Percentiles rank a stretch among this genome's conserved stretches.
phyloP scores from a whole-genome alignment of 768 basidiomycete genomes.

The Crucibulum laeve region DNA sequence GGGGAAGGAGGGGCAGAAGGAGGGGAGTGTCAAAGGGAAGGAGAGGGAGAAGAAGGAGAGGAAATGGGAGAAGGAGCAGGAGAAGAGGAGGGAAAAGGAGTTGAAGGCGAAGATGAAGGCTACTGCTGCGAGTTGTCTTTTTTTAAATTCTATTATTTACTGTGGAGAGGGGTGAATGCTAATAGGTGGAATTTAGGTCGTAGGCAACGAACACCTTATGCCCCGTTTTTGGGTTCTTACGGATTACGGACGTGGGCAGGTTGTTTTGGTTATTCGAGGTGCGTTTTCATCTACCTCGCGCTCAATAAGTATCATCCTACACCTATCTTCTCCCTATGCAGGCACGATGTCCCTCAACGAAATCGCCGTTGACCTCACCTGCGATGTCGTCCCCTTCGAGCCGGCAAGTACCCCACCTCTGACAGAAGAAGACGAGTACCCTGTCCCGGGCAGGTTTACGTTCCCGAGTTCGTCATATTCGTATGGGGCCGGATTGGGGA shows the following conservation, averaged over 20 bases:
- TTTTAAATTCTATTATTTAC: no score
- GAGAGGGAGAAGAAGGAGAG: slow-evolving; percentile 24
- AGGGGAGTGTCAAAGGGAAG: slow-evolving; percentile 37
- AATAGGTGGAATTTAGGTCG: no score
- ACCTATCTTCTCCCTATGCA: slow-evolving; percentile 18
- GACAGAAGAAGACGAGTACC: slow-evolving; percentile 24
- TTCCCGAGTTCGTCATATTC: slow-evolving; percentile 26
- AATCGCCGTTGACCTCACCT: slow-evolving; percentile 81
- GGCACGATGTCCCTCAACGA: slow-evolving; percentile 88
- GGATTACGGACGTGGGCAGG: slow-evolving; percentile 68
- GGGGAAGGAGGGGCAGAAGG: slow-evolving; percentile 26
- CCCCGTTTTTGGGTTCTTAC: slow-evolving; percentile 86
- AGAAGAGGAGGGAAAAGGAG: slow-evolving; percentile 23
- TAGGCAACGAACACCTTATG: slow-evolving; percentile 67
- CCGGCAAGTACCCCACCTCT: slow-evolving; percentile 37
- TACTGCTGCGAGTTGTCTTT: slow-evolving; percentile 54
- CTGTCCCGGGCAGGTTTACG: slow-evolving; percentile 30
- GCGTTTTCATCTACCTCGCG: no score
- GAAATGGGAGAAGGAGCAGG: slow-evolving; percentile 29
- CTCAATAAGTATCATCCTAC: no score
- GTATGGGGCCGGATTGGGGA: slow-evolving; percentile 14
- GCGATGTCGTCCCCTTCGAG: slow-evolving; percentile 66
- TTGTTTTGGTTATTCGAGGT: slow-evolving; percentile 75
- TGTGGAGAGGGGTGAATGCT: no score
- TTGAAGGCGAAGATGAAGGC: slow-evolving; percentile 42